Percentiles rank a stretch among this genome's conserved stretches.
phyloP scores from a whole-genome alignment of 768 basidiomycete species.

The Mycena venus region DNA sequence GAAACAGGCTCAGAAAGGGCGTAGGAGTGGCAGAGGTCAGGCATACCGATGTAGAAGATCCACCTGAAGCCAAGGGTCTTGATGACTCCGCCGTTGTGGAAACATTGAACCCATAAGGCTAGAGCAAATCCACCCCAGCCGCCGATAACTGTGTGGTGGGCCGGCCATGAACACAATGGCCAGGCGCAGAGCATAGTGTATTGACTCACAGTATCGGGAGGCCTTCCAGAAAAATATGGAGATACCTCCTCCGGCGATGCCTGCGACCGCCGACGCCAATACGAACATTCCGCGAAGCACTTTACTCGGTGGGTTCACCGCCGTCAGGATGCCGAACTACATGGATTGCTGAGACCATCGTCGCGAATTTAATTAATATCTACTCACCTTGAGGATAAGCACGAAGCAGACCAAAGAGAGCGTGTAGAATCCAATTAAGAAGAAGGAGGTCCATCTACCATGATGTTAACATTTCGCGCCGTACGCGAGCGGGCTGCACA shows the following conservation, averaged over 20 bases:
- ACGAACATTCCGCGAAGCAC: slow-evolving; percentile 93
- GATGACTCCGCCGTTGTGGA: slow-evolving; percentile 87
- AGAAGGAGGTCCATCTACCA: slow-evolving; percentile 85
- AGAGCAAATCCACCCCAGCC: slow-evolving; percentile 91
- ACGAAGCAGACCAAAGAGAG: slow-evolving; percentile 88
- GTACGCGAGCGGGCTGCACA: neutral
- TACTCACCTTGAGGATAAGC: slow-evolving; percentile 75
- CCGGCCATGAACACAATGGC: neutral
- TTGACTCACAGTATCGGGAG: slow-evolving; percentile 73
- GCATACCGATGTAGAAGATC: slow-evolving; percentile 88
- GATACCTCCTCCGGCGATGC: slow-evolving; percentile 85
- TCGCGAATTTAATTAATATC: neutral
- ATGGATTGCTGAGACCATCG: neutral
- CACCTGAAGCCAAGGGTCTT: slow-evolving; percentile 83
- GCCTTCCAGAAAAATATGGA: slow-evolving; percentile 95
- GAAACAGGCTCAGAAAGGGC: slow-evolving; percentile 38
- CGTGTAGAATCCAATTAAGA: slow-evolving; percentile 93
- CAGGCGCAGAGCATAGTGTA: neutral
- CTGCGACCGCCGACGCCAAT: slow-evolving; percentile 83
- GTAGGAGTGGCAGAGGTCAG: slow-evolving; percentile 21
- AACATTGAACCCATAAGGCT: slow-evolving; percentile 89
- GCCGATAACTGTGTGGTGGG: slow-evolving; percentile 61
- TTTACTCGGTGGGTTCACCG: slow-evolving; percentile 82
- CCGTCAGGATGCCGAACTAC: slow-evolving; percentile 83
- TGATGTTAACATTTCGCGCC: neutral